These are phyloP conservation scores for Vitis riparia DNA, from an alignment of 164 flowering plant genomes.

Conservation along the genomic window DNA sequence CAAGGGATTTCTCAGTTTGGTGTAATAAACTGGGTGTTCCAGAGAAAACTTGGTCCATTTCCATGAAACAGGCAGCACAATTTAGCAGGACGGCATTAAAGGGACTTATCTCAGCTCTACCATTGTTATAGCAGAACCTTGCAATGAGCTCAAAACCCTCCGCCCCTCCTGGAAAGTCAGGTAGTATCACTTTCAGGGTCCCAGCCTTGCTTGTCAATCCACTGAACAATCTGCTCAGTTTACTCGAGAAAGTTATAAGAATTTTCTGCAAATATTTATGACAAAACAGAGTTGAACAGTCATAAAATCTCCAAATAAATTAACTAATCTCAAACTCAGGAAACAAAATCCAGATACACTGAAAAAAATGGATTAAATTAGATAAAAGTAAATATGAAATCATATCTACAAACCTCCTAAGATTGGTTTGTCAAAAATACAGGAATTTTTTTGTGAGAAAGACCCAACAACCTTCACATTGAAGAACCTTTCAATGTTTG, in stretches of 20 bases:
- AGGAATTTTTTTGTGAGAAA: not conserved
- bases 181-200: conserved; percentile 45
- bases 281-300: not conserved
- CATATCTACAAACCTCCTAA: not conserved
- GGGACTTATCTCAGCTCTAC: conserved; percentile 36
- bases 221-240: conserved; percentile 38
- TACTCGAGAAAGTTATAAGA: conserved; percentile 43
- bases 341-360: not conserved
- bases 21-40: conserved; percentile 29
- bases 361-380: not conserved
- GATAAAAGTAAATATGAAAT: not conserved
- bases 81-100: conserved; percentile 40
- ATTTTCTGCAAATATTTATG: conserved; percentile 31
- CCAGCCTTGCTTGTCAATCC: conserved; percentile 7
- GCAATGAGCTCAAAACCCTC: conserved; percentile 61
- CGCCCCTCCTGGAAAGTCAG: conserved; percentile 68
- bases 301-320: not conserved
- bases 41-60: conserved; percentile 33
- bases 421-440: not conserved
- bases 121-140: conserved; percentile 61
- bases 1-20: conserved; percentile 41
- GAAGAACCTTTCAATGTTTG: not conserved
- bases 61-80: conserved; percentile 51
- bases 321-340: not conserved
- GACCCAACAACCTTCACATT: not conserved